A percentile compares a stretch with the other conserved stretches of the same genome.
These are phyloP conservation scores for Penicillium alfredii DNA, from an alignment of 495 filamentous ascomycete genomes.

Conservation along the genomic window DNA sequence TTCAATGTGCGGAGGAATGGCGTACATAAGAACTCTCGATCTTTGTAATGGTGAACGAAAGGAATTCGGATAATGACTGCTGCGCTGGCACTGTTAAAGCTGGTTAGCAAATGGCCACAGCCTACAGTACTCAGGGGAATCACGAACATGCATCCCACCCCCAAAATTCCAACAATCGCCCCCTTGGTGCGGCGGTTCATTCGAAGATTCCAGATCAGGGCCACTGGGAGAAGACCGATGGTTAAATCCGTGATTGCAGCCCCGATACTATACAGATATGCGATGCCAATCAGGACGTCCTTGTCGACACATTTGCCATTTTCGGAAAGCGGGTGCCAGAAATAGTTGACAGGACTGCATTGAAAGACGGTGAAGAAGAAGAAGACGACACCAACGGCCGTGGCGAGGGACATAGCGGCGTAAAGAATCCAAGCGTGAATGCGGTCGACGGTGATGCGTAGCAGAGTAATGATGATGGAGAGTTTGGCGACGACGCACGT, in stretches of 20 bases:
- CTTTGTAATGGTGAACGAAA: conserved; percentile 23
- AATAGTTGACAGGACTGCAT: conserved; percentile 28
- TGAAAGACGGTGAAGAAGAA: conserved; percentile 33
- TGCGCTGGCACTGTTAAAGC: conserved; percentile 22
- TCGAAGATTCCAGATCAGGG: conserved; percentile 27
- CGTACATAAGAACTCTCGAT: conserved; percentile 27
- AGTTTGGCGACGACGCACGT: conserved; percentile 29
- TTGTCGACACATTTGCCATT: conserved; percentile 25
- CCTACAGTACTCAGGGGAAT: neutral
- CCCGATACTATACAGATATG: conserved; percentile 32
- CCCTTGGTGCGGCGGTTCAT: conserved; percentile 27
- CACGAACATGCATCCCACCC: conserved; percentile 33
- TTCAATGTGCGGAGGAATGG: neutral
- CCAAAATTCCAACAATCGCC: conserved; percentile 22
- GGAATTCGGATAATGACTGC: conserved; percentile 36
- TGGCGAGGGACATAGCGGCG: conserved; percentile 19
- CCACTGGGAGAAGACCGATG: conserved; percentile 28
- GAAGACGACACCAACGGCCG: conserved; percentile 21
- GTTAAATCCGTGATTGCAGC: conserved; percentile 32
- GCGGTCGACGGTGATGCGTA: conserved; percentile 29
- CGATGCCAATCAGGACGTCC: conserved; percentile 20
- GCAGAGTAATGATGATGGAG: conserved; percentile 34
- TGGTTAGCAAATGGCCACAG: conserved; percentile 5
- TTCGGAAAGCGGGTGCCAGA: conserved; percentile 24
- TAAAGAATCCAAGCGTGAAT: conserved; percentile 29